Evolutionary conservation across 345 rosid genomes (phyloP), one percentile per base, ranked within the genome.

Genomic region (Salix caprea): DNA sequence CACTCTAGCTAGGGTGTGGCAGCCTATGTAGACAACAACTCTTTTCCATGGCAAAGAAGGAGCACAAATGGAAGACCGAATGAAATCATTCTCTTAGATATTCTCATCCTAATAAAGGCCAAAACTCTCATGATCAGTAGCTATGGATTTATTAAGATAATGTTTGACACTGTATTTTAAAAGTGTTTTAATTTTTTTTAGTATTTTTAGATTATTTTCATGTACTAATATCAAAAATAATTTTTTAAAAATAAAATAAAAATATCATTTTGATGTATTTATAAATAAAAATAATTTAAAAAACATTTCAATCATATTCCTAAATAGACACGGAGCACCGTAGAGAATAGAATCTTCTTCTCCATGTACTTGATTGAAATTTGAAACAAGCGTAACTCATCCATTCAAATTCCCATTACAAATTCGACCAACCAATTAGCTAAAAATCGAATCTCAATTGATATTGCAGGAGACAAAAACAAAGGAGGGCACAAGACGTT

Each of bases 321-420:
- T 4, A 3, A 30, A 28, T 2, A 28, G 0, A 2, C 2, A 28
- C 0, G 2, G 30, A 28, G 30, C 0, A 5, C 34, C 2, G 5
- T 32, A 4, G 5, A 16, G 23, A 19, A 6, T 18, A 3, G 0
- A 19, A 7, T 19, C n/a, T 52, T 52, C 1, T 21, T 54, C 60
- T 54, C 24, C 60, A 54, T 19, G 24, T 1, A 21, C 4, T 16
- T 7, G n/a, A 13, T 36, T 67, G 40, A 15, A 56, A 54, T 56
- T 10, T 71, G 61, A 61, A 19, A 26, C 46, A 32, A 34, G 18
- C 24, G 10, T 1, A 28, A 2, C 11, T 24, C 21, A 46, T 70
- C 52, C 39, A 30, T 26, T 2, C 15, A 10, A 4, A 2, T 14
- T 52, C 19, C 62, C 42, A 52, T 48, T 48, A 48, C 6, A 48